Evolutionary conservation across 768 basidiomycete genomes (phyloP).

Genomic region (Psilocybe cyanescens): DNA sequence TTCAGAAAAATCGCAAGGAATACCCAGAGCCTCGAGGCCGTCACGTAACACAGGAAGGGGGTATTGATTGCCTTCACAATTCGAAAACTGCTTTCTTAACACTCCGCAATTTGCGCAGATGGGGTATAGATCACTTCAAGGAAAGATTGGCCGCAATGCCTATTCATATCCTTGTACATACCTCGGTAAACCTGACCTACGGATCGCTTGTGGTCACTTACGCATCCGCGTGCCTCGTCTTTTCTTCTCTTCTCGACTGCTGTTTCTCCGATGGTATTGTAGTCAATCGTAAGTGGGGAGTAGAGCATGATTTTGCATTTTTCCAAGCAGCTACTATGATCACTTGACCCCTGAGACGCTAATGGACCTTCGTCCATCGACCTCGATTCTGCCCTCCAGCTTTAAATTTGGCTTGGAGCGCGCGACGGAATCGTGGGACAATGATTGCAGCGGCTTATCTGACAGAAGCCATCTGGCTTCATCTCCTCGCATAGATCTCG

Average conservation of each 20-base stretch:
- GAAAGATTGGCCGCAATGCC: background rate
- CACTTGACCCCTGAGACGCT: conserved; percentile 12
- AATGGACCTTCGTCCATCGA: conserved; percentile 3
- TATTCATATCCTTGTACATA: background rate
- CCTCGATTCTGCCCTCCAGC: conserved; percentile 9
- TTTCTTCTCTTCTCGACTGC: conserved; percentile 9
- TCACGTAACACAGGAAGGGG: background rate
- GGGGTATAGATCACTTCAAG: background rate
- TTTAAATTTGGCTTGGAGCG: conserved; percentile 19
- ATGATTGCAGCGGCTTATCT: conserved; percentile 34
- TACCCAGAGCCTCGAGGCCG: background rate
- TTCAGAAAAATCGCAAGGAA: background rate
- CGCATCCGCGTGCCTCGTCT: conserved; percentile 17
- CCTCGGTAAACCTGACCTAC: conserved; percentile 4
- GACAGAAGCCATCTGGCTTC: conserved; percentile 30
- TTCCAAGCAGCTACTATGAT: background rate
- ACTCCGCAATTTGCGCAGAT: background rate
- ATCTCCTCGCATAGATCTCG: conserved; percentile 38
- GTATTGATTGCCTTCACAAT: background rate
- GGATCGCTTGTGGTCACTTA: background rate
- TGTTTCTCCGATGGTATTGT: conserved; percentile 12
- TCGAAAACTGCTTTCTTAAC: background rate
- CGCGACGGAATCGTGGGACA: conserved; percentile 53
- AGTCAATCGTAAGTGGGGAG: background rate
- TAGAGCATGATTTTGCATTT: background rate